These are phyloP conservation scores for Ophiorrhiza pumila DNA, from an alignment of 257 asterid genomes.

Conservation along the genomic window DNA sequence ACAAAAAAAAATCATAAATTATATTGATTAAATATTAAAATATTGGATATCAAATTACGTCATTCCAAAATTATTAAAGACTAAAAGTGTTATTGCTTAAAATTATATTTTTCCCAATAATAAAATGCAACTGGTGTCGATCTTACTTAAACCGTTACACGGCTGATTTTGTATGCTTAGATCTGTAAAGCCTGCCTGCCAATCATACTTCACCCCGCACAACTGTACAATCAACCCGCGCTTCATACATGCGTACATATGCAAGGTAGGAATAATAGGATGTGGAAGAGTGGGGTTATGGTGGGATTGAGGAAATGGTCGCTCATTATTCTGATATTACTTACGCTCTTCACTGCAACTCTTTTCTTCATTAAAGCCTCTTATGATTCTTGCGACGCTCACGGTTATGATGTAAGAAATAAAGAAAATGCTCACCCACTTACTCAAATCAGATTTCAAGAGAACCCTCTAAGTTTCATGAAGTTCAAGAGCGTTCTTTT, in stretches of 20 bases:
- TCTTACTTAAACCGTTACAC: too few relatives aligned
- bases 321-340: slow-evolving; percentile 39
- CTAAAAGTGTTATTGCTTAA: too few relatives aligned
- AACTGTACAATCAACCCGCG: too few relatives aligned
- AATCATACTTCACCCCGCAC: too few relatives aligned
- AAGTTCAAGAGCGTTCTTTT: slow-evolving; percentile 67
- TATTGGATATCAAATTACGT: too few relatives aligned
- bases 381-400: slow-evolving; percentile 52
- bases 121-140: too few relatives aligned
- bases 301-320: slow-evolving; percentile 45
- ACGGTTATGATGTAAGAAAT: slow-evolving; percentile 18
- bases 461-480: slow-evolving; percentile 65
- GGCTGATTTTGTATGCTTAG: too few relatives aligned
- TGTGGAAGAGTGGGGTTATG: slow-evolving; percentile 45
- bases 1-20: too few relatives aligned
- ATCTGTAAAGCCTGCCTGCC: too few relatives aligned
- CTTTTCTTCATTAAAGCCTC: slow-evolving; percentile 67
- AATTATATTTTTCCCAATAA: too few relatives aligned
- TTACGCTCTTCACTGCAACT: slow-evolving; percentile 51
- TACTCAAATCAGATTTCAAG: slow-evolving; percentile 18
- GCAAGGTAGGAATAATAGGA: slow-evolving; percentile 5
- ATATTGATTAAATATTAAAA: too few relatives aligned
- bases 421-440: slow-evolving; percentile 23
- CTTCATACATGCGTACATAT: background rate
- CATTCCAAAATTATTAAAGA: too few relatives aligned